phyloP scores from a whole-genome alignment of 2,329 filamentous ascomycete genomes.

The Colletotrichum lini region DNA sequence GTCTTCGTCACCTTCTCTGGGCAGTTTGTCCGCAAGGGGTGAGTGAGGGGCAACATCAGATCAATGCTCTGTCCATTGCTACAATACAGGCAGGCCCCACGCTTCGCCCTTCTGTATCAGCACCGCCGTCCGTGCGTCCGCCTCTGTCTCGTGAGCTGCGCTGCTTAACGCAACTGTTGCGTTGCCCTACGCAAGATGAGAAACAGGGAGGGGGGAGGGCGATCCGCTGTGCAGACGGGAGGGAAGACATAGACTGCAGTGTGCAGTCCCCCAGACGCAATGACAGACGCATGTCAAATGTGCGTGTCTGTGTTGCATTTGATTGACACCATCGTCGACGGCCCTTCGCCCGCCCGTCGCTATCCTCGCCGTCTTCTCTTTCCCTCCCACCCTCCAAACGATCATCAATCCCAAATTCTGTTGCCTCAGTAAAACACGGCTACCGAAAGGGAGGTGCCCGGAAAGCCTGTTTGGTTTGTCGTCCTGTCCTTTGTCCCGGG shows the following conservation, averaged over 20 bases:
- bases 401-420: conserved; percentile 15
- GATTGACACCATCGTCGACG: no score
- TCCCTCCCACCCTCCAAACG: not conserved
- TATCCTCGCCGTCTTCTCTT: not conserved
- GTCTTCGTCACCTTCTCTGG: not conserved
- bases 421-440: conserved; percentile 38
- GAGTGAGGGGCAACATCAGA: conserved; percentile 1
- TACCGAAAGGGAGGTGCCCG: conserved; percentile 27
- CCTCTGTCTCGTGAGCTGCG: not conserved
- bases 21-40: no score
- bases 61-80: not conserved
- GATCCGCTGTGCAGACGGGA: not conserved
- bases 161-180: not conserved
- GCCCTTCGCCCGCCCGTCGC: not conserved
- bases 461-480: conserved; percentile 10
- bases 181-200: conserved; percentile 2
- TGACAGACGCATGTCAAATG: conserved; percentile 3
- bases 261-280: not conserved
- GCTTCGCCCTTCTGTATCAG: conserved; percentile 4
- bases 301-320: conserved; percentile 1
- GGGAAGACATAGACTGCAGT: not conserved
- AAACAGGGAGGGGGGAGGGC: not conserved
- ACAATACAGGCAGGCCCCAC: not conserved
- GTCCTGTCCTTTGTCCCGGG: conserved; percentile 4
- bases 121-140: conserved; percentile 4